Evolutionary conservation across 225 moss, liverwort and hornwort genomes (phyloP).

Genomic region (Ulota crispa): DNA sequence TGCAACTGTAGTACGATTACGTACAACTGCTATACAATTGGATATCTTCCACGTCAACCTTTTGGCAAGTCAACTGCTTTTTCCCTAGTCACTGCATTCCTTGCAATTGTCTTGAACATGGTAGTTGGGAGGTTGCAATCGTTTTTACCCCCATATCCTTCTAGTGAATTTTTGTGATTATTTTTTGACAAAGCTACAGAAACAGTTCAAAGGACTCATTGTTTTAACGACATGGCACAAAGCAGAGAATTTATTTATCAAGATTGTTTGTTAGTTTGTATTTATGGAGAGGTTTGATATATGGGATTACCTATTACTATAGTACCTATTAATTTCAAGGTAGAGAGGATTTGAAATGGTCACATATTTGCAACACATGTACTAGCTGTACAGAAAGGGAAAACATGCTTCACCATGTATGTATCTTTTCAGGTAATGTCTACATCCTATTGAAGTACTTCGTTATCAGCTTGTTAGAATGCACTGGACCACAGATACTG

Average conservation of each 20-base stretch:
- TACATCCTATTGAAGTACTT: constrained; percentile 9
- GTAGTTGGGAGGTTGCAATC: too few relatives aligned
- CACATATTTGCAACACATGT: constrained; percentile 75
- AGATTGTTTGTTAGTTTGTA: not conserved
- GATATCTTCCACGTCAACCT: too few relatives aligned
- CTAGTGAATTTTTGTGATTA: not conserved
- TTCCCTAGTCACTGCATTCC: too few relatives aligned
- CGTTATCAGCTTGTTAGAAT: not conserved
- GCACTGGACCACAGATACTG: not conserved
- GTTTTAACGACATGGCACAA: not conserved
- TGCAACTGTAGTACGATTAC: too few relatives aligned
- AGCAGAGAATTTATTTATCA: not conserved
- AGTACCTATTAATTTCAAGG: constrained; percentile 63
- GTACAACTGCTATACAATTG: too few relatives aligned
- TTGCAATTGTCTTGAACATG: too few relatives aligned
- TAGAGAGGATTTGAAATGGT: constrained; percentile 70
- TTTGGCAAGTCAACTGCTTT: too few relatives aligned
- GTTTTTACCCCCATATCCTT: too few relatives aligned
- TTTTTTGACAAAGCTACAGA: not conserved
- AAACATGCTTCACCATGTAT: constrained; percentile 63
- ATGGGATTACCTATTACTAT: constrained; percentile 19
- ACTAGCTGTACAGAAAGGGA: constrained; percentile 66
- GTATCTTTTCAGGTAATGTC: constrained; percentile 76
- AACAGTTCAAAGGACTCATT: not conserved
- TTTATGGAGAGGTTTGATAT: not conserved